phyloP scores from a whole-genome alignment of 2,329 filamentous ascomycete genomes.

The Ilyonectria mors-panacis region DNA sequence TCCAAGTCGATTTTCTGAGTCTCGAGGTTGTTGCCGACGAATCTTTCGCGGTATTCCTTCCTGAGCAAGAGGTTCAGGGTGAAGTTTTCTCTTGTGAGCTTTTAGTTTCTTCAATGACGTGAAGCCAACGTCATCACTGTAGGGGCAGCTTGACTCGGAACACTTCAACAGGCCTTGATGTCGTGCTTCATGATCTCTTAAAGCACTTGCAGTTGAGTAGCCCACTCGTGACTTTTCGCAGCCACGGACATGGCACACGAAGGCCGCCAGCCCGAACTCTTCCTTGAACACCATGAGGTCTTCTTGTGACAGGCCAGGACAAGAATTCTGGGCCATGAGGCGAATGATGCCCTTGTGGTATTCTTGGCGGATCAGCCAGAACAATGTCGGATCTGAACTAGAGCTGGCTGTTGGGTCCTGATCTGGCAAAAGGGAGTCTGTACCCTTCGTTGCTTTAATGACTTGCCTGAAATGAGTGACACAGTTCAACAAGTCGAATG shows the following conservation, averaged over 20 bases:
- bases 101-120: too few relatives aligned
- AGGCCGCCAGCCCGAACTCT: constrained; percentile 1
- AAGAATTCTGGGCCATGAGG: neutral
- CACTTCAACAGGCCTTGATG: neutral
- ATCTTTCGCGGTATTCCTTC: too few relatives aligned
- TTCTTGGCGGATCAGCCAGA: neutral
- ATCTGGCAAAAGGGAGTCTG: neutral
- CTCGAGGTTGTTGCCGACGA: too few relatives aligned
- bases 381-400: neutral
- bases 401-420: neutral
- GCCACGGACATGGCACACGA: constrained; percentile 2
- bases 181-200: neutral
- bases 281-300: constrained; percentile 4
- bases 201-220: neutral
- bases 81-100: too few relatives aligned
- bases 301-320: neutral
- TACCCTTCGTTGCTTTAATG: neutral
- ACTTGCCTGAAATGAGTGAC: neutral
- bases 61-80: too few relatives aligned
- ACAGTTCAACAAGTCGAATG: neutral
- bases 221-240: neutral
- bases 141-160: neutral
- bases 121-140: neutral
- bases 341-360: neutral
- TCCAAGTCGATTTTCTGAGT: too few relatives aligned